phyloP scores from a whole-genome alignment of 345 rosid species.

The Corchorus capsularis region DNA sequence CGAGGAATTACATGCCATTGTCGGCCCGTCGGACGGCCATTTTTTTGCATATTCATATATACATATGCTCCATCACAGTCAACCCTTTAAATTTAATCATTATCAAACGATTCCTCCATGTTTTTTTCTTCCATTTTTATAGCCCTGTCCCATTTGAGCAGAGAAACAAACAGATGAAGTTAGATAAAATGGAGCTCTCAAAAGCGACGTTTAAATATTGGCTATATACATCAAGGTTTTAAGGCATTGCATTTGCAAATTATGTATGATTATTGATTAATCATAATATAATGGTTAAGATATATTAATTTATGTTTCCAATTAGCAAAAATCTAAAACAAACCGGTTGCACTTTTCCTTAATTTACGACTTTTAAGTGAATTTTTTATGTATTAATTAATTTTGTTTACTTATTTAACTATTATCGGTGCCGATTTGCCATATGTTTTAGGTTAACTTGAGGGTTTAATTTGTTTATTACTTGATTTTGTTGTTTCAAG shows the following conservation, averaged over 20 bases:
- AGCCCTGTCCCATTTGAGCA: constrained; percentile 10
- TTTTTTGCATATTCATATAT: constrained; percentile 9
- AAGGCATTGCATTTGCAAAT: constrained; percentile 19
- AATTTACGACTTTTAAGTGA: constrained; percentile 4
- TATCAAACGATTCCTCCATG: background rate
- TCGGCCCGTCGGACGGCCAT: constrained; percentile 36
- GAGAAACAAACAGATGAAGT: constrained; percentile 24
- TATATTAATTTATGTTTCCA: constrained; percentile 1
- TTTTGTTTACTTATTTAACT: background rate
- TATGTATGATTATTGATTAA: background rate
- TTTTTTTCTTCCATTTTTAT: background rate
- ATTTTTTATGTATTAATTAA: no score
- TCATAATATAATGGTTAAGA: background rate
- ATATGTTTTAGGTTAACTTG: constrained; percentile 16
- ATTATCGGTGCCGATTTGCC: constrained; percentile 1
- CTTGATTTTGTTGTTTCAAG: background rate
- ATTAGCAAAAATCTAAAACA: background rate
- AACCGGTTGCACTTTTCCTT: constrained; percentile 3
- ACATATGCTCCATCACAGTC: constrained; percentile 14
- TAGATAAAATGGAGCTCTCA: constrained; percentile 54
- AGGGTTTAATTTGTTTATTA: background rate
- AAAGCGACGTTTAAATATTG: constrained; percentile 30
- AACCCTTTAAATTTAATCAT: constrained; percentile 3
- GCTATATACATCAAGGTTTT: constrained; percentile 23
- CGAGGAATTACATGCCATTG: constrained; percentile 20